These are phyloP conservation scores for Plasmodium cynomolgi DNA, from an alignment of 169 alveolate species.

Conservation along the genomic window DNA sequence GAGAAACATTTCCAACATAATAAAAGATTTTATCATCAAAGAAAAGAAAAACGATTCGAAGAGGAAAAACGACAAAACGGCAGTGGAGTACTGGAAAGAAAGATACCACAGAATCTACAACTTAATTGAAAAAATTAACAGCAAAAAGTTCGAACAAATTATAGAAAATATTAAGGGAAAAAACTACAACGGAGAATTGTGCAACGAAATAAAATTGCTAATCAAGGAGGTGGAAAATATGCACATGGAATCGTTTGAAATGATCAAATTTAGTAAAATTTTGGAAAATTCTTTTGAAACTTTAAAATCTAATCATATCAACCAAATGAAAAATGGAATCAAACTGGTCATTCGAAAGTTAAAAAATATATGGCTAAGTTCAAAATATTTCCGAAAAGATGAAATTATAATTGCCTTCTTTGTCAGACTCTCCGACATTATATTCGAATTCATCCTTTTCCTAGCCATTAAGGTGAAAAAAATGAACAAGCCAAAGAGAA, in stretches of 20 bases:
- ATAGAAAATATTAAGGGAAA: constrained; percentile 60
- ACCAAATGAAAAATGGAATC: constrained; percentile 68
- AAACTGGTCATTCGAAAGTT: constrained; percentile 57
- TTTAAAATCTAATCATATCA: constrained; percentile 27
- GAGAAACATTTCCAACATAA: constrained; percentile 32
- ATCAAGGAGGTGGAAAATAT: constrained; percentile 54
- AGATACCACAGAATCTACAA: constrained; percentile 35
- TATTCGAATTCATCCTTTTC: constrained; percentile 65
- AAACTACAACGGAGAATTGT: constrained; percentile 30
- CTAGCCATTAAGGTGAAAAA: constrained; percentile 62
- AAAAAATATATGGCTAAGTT: constrained; percentile 70
- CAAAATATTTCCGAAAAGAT: constrained; percentile 71
- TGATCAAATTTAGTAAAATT: constrained; percentile 67
- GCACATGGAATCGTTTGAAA: constrained; percentile 73
- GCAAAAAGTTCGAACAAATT: constrained; percentile 65
- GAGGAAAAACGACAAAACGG: constrained; percentile 58
- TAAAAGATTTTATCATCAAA: constrained; percentile 40
- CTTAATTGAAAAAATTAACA: constrained; percentile 63
- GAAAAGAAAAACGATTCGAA: constrained; percentile 51
- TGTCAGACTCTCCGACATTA: constrained; percentile 38
- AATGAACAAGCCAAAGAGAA: constrained; percentile 53
- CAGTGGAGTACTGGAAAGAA: constrained; percentile 55
- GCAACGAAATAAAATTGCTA: constrained; percentile 54
- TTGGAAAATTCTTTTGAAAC: constrained; percentile 61
- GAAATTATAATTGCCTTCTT: constrained; percentile 67